These are phyloP conservation scores for Grigorovia yakushimaensis DNA, from an alignment of 805 yeast species.

Conservation along the genomic window DNA sequence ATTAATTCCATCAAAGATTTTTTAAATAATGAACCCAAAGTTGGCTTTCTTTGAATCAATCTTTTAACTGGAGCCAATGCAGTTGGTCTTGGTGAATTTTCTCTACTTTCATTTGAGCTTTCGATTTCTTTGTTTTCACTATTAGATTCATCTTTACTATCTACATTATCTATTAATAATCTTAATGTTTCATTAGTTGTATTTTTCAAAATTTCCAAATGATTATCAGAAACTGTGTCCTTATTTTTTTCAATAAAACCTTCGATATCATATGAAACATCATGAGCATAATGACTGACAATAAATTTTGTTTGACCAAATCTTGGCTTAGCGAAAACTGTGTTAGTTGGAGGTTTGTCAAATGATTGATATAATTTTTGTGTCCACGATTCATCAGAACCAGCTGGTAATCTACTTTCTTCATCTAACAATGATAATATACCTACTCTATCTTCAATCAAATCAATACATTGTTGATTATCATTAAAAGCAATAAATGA, in stretches of 20 bases:
- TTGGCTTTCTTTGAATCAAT: constrained; percentile 66
- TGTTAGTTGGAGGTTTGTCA: constrained; percentile 64
- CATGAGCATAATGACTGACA: constrained; percentile 89
- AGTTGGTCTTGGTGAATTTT: constrained; percentile 13
- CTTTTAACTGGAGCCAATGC: constrained; percentile 19
- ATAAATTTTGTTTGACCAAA: constrained; percentile 87
- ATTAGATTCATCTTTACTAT: constrained; percentile 32
- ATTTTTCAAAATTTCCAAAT: constrained; percentile 68
- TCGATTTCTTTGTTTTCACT: constrained; percentile 31
- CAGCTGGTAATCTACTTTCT: constrained; percentile 90
- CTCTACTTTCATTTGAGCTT: constrained; percentile 21
- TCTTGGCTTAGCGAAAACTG: constrained; percentile 85
- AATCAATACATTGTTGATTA: constrained; percentile 90
- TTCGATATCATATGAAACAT: constrained; percentile 83
- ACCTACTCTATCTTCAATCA: constrained; percentile 85
- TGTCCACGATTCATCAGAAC: constrained; percentile 87
- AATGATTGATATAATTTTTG: constrained; percentile 81
- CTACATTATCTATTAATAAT: constrained; percentile 56
- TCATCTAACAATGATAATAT: constrained; percentile 83
- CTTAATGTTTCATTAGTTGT: constrained; percentile 58
- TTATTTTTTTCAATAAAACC: constrained; percentile 95
- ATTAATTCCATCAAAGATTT: constrained; percentile 84
- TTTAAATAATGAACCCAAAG: constrained; percentile 91
- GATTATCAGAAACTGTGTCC: constrained; percentile 95
- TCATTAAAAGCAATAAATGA: constrained; percentile 92